Evolutionary conservation across 2,329 filamentous ascomycete genomes (phyloP), one percentile per base, ranked within the genome.

Genomic region (Fusarium anguioides): DNA sequence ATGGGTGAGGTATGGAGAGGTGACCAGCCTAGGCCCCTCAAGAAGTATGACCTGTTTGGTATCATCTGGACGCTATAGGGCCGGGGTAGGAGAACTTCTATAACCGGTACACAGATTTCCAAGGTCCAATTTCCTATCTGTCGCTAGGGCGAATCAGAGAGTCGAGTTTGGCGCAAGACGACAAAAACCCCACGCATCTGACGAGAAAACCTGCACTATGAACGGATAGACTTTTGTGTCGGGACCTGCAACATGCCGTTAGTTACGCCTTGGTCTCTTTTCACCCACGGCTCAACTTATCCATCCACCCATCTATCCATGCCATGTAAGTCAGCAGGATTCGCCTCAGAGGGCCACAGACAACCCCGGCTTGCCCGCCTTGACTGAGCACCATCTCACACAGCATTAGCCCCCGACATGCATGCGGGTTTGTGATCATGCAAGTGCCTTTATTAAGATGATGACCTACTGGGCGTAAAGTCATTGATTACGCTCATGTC

Each of bases 401-500:
- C 66, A 55, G 40, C 52, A 63, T 64, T 69, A 66, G 68, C 50
- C 69, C 48, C 57, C 60, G 55, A 52, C 57, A 59, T 67, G 36
- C 59, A 69, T 60, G 60, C 41, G 56, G 69, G 62, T 69, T 60
- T 65, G 59, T 73, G 71, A 72, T 72, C 69, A 73, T 73, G 71
- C 71, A 72, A 60, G 65, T 70, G 65, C 57, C 65, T 72, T 60
- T 41, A 55, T 69, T 57, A 35, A 69, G 60, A 60, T 41, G 60
- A 67, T 48, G 62, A 60, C 62, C 29, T 33, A 33, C 31, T 33
- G 31, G 23, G 18, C 9, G 47, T 42, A 62, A 37, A 64, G 52
- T 46, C 66, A 47, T 53, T 48, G 36, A 56, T 62, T 58, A 48
- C 46, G 27, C 33, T 48, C 39, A 54, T 42, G 37, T 40, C 26